phyloP scores from a whole-genome alignment of 805 yeast genomes.

The Wickerhamiella hasegawae region DNA sequence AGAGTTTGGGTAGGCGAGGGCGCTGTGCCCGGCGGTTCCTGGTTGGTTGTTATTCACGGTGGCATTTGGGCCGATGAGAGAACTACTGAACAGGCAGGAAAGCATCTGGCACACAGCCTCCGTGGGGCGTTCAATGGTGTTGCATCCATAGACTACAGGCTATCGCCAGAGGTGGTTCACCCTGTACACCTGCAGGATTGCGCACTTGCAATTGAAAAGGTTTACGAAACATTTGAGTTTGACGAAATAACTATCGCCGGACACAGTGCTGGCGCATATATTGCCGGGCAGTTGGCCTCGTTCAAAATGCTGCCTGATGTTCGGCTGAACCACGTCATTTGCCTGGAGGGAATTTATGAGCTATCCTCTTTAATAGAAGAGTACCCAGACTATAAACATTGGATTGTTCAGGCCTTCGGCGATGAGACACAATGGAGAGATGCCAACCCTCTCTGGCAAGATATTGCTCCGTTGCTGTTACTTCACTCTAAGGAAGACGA shows the following conservation, averaged over 20 bases:
- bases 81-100: constrained; percentile 44
- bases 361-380: constrained; percentile 35
- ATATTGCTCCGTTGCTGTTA: constrained; percentile 4
- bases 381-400: constrained; percentile 41
- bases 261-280: constrained; percentile 70
- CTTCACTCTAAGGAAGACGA: constrained; percentile 53
- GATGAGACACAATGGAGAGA: constrained; percentile 17
- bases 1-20: neutral
- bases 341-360: constrained; percentile 58
- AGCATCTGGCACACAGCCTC: constrained; percentile 18
- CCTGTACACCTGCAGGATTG: constrained; percentile 45
- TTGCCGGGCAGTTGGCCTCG: constrained; percentile 31
- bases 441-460: constrained; percentile 12
- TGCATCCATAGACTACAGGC: constrained; percentile 44
- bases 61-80: constrained; percentile 75
- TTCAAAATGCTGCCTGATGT: neutral
- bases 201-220: neutral
- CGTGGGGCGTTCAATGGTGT: constrained; percentile 16
- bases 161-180: constrained; percentile 45
- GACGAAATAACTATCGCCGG: constrained; percentile 32
- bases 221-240: neutral
- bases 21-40: constrained; percentile 4
- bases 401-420: constrained; percentile 45
- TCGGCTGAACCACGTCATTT: constrained; percentile 6
- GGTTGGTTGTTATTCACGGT: constrained; percentile 55